phyloP scores from a whole-genome alignment of 305 asterid genomes.

The Fraxinus nigra region DNA sequence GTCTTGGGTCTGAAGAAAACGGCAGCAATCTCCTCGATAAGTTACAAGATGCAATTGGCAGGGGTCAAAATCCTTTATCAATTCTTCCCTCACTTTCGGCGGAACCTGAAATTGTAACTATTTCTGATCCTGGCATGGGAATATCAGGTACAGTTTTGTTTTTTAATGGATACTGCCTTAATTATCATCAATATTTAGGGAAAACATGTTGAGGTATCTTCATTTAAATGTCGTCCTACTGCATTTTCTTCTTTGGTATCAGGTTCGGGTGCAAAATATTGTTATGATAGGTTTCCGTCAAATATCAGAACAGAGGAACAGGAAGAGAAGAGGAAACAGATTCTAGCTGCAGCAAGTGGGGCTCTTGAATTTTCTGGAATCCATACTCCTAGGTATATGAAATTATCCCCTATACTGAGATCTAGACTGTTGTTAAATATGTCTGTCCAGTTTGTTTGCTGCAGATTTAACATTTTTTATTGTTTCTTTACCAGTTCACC shows the following conservation, averaged over 20 bases:
- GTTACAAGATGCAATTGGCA: slow-evolving; percentile 92
- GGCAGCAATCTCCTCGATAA: slow-evolving; percentile 82
- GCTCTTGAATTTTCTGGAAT: slow-evolving; percentile 79
- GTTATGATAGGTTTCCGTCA: slow-evolving; percentile 79
- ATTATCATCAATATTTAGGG: slow-evolving; percentile 14
- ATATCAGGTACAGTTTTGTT: slow-evolving; percentile 46
- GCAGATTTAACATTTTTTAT: slow-evolving; percentile 21
- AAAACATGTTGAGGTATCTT: slow-evolving; percentile 16
- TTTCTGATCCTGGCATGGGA: slow-evolving; percentile 58
- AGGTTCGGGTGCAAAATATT: slow-evolving; percentile 62
- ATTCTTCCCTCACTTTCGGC: slow-evolving; percentile 49
- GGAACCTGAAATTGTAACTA: slow-evolving; percentile 71
- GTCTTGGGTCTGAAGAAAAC: slow-evolving; percentile 72
- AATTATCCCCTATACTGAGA: slow-evolving; percentile 25
- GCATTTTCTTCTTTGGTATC: slow-evolving; percentile 17
- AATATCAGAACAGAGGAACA: slow-evolving; percentile 72
- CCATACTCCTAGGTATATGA: slow-evolving; percentile 54
- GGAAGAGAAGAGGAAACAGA: slow-evolving; percentile 86
- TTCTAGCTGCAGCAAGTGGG: slow-evolving; percentile 81
- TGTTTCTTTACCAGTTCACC: slow-evolving; percentile 56
- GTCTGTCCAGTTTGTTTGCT: slow-evolving; percentile 7
- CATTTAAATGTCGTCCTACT: slow-evolving; percentile 28
- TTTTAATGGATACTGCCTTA: slow-evolving; percentile 21
- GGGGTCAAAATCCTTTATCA: slow-evolving; percentile 86
- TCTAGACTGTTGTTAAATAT: slow-evolving; percentile 14